Evolutionary conservation across 2,329 filamentous ascomycete genomes (phyloP).

Genomic region (Fusarium sp.): DNA sequence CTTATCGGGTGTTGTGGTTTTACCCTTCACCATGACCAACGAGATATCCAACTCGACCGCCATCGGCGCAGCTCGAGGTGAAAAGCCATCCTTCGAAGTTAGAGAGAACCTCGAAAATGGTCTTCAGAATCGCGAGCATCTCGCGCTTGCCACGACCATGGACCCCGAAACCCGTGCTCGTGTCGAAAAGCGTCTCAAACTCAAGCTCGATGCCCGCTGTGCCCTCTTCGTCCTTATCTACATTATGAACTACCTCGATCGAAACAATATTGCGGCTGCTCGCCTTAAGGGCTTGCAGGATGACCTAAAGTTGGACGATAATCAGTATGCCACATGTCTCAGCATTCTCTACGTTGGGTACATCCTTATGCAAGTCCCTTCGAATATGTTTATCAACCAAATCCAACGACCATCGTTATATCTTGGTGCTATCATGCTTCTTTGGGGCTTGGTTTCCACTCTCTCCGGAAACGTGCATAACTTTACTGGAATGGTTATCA

Average conservation of each 20-base stretch:
- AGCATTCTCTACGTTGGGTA: constrained; percentile 78
- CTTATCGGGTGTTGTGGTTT: not conserved
- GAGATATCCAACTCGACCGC: constrained; percentile 19
- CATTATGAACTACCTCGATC: constrained; percentile 79
- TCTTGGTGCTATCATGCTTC: constrained; percentile 66
- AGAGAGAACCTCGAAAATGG: constrained; percentile 6
- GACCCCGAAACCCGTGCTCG: constrained; percentile 15
- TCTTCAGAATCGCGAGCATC: not conserved
- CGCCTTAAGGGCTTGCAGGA: constrained; percentile 74
- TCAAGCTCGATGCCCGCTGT: constrained; percentile 78
- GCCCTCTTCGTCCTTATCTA: constrained; percentile 81
- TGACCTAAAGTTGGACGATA: constrained; percentile 69
- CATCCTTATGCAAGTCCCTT: constrained; percentile 74
- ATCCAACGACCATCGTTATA: constrained; percentile 67
- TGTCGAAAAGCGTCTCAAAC: constrained; percentile 1
- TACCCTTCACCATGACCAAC: constrained; percentile 6
- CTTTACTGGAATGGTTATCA: constrained; percentile 68
- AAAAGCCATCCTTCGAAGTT: constrained; percentile 11
- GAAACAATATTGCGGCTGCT: constrained; percentile 78
- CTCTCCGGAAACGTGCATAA: constrained; percentile 66
- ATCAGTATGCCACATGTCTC: constrained; percentile 75
- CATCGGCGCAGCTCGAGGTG: not conserved
- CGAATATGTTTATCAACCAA: constrained; percentile 71
- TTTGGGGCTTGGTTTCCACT: constrained; percentile 74
- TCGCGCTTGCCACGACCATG: constrained; percentile 7